Evolutionary conservation across 208 protist species (phyloP), one percentile per base, ranked within the genome.

Genomic region (Leishmania aethiopica): DNA sequence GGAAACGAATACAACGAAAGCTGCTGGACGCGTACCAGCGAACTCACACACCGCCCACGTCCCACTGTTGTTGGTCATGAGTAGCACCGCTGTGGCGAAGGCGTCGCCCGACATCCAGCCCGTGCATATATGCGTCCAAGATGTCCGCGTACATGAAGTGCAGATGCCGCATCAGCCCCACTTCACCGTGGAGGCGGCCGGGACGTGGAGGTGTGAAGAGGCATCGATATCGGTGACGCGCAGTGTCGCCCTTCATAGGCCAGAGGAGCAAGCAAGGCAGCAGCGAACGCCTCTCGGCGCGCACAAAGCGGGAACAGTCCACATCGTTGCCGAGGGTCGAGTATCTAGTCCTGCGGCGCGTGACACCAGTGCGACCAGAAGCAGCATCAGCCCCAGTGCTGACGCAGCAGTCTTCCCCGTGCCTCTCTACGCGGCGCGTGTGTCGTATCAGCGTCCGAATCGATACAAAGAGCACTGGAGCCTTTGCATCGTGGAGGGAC

Each of bases 401-500:
- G 66, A 1, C 28, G 22, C 28, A 42, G 10, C 45, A 17, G 28
- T 64, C 57, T 62, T 55, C n/a, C 4, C 72, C 10, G 42, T 80
- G 19, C 81, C 82, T n/a, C 82, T 85, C 35, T 85, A 81, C 51
- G 42, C 74, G 47, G 82, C 82, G 32, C 60, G 60, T 13, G 77
- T 75, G 47, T 60, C 71, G 28, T 81, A 85, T 51, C 69, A 66
- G 32, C 82, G 72, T n/a, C 77, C 82, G n/a, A 85, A 77, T 66
- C 49, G 49, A 70, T 80, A 78, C 72, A 85, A 85, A 62, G 77
- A 85, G 72, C 55, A 67, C 15, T 19, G 47, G 4, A 77, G 75
- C 15, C 71, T 81, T 25, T 81, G 82, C 53, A 78, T 85, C 49
- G 82, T 85, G n/a, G 71, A 81, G 47, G 77, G 77, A 22, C 51